phyloP scores from a whole-genome alignment of 805 yeast genomes.

The Grigorovia jiainica region DNA sequence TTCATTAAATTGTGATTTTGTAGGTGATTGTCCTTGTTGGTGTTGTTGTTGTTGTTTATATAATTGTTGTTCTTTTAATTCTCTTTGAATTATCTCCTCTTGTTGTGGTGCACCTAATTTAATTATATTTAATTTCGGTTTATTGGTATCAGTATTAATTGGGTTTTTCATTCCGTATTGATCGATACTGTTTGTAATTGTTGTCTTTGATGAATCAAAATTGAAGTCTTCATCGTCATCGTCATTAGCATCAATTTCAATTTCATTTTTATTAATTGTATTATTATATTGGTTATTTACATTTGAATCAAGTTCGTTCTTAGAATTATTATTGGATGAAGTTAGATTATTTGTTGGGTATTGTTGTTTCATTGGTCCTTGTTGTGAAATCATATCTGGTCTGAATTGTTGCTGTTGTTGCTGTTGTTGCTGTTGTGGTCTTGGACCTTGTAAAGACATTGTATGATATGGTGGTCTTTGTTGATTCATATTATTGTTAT shows the following conservation, averaged over 20 bases:
- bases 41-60: conserved; percentile 1
- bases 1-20: too few species aligned
- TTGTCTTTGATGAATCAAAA: neutral
- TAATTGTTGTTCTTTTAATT: conserved; percentile 6
- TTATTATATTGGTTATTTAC: too few species aligned
- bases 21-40: conserved; percentile 6
- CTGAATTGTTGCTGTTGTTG: neutral
- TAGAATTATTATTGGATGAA: neutral
- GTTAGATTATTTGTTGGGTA: neutral
- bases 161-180: neutral
- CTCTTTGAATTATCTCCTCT: conserved; percentile 13
- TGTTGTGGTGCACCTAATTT: conserved; percentile 22
- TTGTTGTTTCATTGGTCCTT: neutral
- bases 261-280: neutral
- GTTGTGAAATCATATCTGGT: neutral
- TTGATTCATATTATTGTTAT: neutral
- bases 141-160: neutral
- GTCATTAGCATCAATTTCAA: neutral
- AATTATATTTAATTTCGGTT: conserved; percentile 16
- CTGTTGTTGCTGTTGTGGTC: conserved; percentile 1
- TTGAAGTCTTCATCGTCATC: neutral
- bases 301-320: too few species aligned
- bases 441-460: conserved; percentile 1
- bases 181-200: neutral
- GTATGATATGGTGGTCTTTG: conserved; percentile 1